Evolutionary conservation across 208 protist genomes (phyloP), one percentile per base, ranked within the genome.

Genomic region (Trypanosoma congolense): DNA sequence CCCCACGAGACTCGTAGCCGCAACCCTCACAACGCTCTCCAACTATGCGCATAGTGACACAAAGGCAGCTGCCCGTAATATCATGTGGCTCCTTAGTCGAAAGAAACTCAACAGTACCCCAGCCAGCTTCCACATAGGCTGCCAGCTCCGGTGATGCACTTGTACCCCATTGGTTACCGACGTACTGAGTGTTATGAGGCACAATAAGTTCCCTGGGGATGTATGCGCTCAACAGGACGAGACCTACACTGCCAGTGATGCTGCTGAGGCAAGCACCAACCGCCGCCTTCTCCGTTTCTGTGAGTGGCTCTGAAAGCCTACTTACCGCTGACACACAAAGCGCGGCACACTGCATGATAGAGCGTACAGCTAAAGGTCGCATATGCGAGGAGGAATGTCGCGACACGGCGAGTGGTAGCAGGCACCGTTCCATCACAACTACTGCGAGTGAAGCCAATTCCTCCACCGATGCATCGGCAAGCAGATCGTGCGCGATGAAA

Each of bases 361-460:
- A 56, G 25, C 75, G 76, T 3, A 72, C 67, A 24, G 78, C 80
- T 18, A 79, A 51, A 40, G 75, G 55, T 41, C 70, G 69, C 29
- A 56, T 59, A 28, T 77, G 74, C 26, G 47, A 29, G 12, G 65
- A 38, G 14, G 62, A 54, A 29, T 52, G 58, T 18, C 73, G 71
- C 2, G 80, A 79, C 10, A 90, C 72, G 22, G 79, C 52, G 4
- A 92, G 57, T 6, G 83, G 83, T n/a, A 81, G 31, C 44, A 92
- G 72, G 65, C 87, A 92, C 61, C 65, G 72, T 53, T 64, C 56
- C 70, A 92, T 76, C 36, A 90, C 51, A 18, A 74, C n/a, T 31
- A 57, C 24, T 10, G 73, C 75, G 4, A 77, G 26, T 21, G 28
- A 53, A 6, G 56, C 57, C 24, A 78, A 40, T 24, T 73, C 29